Base-by-base conservation (phyloP, 2,329 filamentous ascomycete species). In the Hirsutella minnesotensis region DNA sequence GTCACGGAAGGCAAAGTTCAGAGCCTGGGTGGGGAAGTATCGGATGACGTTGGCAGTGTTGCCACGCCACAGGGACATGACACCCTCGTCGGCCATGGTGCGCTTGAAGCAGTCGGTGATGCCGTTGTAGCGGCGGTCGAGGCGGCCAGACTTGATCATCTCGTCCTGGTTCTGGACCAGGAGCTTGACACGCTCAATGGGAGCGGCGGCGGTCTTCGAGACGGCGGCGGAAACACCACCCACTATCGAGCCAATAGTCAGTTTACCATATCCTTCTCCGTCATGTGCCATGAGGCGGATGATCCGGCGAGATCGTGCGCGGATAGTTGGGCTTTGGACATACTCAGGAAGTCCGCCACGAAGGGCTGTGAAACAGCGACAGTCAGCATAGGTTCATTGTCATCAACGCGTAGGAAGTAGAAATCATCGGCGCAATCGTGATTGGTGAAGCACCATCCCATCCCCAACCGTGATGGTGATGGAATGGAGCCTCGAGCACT, bases 91-190 rank as follows among this genome's bases (percentile, higher is more conserved):
- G 63, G 81, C 81, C 54, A 78, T 79, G 66, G 92, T 96, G 68
- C 92, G 86, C 63, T 74, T 75, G 84, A 98, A 98, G 80, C 92
- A 96, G 69, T 98, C 92, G 49, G 52, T 63, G 67, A 98, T 96
- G 69, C 92, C 92, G 62, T 74, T 72, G 81, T 95, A 98, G 74
- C 90, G 94, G 73, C 83, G 83, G 80, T 94, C 87, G 56, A 98
- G 90, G 87, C 92, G 92, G 69, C 92, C 92, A 66, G 82, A 72
- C 83, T 95, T 95, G 64, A 98, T 75, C 92, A 98, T 98, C 81
- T 98, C 92, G 92, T 98, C 92, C 92, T 98, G 92, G 79, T 98
- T 98, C 81, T 98, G 92, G 77, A 98, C 94, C 66, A 98, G 86
- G 67, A 98, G 92, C 89, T 98, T 98, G 76, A 98, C 84, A 88